Base-by-base conservation (phyloP, 371 early-diverging fungal genomes). In the Gilbertella persicaria region DNA sequence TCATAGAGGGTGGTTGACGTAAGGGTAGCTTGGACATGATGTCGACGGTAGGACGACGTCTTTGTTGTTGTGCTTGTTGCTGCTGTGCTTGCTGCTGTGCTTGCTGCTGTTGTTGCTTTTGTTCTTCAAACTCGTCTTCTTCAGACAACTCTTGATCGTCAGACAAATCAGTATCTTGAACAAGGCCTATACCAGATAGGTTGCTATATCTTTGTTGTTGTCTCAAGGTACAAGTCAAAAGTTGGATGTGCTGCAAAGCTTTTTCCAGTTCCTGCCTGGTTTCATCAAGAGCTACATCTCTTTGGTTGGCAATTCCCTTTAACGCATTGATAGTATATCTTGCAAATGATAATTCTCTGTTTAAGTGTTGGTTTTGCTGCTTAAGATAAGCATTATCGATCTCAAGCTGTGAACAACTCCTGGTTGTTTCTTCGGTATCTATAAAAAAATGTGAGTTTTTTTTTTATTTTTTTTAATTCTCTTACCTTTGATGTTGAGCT, bases 221-320 rank as follows among this genome's bases (percentile, higher is more conserved):
- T 42, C 24, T 55, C 16, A 61, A 19, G 3, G 55, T 51, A 21
- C 21, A 55, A 2, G 50, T 45, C 25, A 62, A 44, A 6, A 55
- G 33, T 26, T 62, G 62, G 24, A 62, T 62, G 43, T 71, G 77
- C 16, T 68, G 55, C 44, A 70, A 66, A 41, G 77, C 77, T 36
- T 64, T 60, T 41, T 76, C 77, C 73, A 76, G 71, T 68, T 76
- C 77, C 77, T 62, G 70, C 57, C 73, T 72, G 67, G 77, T 58
- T 52, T 65, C 73, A 30, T 64, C 52, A 46, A 76, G 48, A 17
- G 63, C 45, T 2, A 41, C 38, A 14, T 73, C 73, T 55, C 66
- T 72, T 61, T 76, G 73, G 26, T 45, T 47, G n/a, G 69, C 54
- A 23, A 76, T 76, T 3, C 57, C 60, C 33, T 68, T 70, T 17